phyloP scores from a whole-genome alignment of 495 filamentous ascomycete species.

The Saxophila tyrrhenica region DNA sequence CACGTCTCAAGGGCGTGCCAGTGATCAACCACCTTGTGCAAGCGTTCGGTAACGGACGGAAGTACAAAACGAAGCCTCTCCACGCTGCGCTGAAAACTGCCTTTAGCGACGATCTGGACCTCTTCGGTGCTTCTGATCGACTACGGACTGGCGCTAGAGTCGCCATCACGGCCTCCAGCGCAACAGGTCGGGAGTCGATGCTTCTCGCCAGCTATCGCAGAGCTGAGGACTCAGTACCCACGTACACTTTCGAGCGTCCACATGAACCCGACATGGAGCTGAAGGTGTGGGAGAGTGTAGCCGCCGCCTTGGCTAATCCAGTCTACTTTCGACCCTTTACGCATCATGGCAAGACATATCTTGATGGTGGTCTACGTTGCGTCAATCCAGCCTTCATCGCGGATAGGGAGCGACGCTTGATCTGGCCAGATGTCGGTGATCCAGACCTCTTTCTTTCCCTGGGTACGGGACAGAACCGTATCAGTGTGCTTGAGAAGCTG shows the following conservation, averaged over 20 bases:
- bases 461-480: conserved; percentile 26
- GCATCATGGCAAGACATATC: conserved; percentile 30
- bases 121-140: conserved; percentile 17
- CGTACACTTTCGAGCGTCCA: conserved; percentile 36
- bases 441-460: conserved; percentile 43
- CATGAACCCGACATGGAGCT: conserved; percentile 33
- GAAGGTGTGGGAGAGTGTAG: conserved; percentile 35
- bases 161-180: conserved; percentile 36
- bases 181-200: conserved; percentile 27
- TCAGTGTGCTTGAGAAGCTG: conserved; percentile 9
- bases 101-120: conserved; percentile 12
- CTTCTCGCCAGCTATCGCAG: conserved; percentile 45
- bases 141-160: conserved; percentile 22
- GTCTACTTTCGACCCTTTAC: conserved; percentile 38
- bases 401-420: conserved; percentile 35
- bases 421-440: conserved; percentile 36
- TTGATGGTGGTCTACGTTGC: conserved; percentile 36
- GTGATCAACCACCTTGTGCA: conserved; percentile 27
- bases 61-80: conserved; percentile 25
- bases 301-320: conserved; percentile 40
- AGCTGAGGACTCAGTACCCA: conserved; percentile 12
- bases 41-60: conserved; percentile 29
- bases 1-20: conserved; percentile 29
- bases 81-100: conserved; percentile 17
- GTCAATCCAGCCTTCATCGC: conserved; percentile 40